These are phyloP conservation scores for Salvia rosmarinus DNA, from an alignment of 257 asterid genomes.

Conservation along the genomic window DNA sequence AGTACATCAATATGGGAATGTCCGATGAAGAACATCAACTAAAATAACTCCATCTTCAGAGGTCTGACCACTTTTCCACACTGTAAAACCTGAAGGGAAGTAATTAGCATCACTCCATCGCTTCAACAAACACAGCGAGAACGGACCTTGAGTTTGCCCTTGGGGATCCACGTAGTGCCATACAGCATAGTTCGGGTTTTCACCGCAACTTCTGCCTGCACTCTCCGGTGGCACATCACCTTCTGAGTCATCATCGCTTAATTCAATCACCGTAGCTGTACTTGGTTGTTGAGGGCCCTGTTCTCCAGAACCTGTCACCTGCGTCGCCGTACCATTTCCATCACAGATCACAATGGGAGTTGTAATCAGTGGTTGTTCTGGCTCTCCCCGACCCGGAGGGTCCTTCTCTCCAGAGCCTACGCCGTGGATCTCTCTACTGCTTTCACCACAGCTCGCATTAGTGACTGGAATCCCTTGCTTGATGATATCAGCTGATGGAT, in stretches of 20 bases:
- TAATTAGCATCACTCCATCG: constrained; percentile 57
- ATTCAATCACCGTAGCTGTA: constrained; percentile 48
- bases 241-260: constrained; percentile 62
- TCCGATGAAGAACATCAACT: constrained; percentile 45
- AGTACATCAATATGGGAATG: constrained; percentile 31
- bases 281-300: constrained; percentile 5
- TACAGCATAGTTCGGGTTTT: constrained; percentile 14
- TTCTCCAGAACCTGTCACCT: constrained; percentile 9
- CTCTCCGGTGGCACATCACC: constrained; percentile 17
- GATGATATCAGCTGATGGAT: constrained; percentile 24
- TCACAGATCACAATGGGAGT: neutral
- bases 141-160: constrained; percentile 73
- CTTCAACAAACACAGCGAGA: constrained; percentile 46
- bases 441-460: constrained; percentile 2
- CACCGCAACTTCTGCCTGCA: constrained; percentile 5
- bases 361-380: constrained; percentile 11
- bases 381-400: constrained; percentile 9
- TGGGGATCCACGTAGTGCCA: constrained; percentile 80
- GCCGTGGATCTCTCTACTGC: constrained; percentile 14
- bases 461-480: constrained; percentile 22
- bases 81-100: constrained; percentile 53
- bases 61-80: constrained; percentile 61
- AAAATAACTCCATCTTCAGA: constrained; percentile 45
- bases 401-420: neutral
- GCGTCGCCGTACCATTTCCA: constrained; percentile 7